phyloP scores from a whole-genome alignment of 116 monocot species.

The Iris pallida region DNA sequence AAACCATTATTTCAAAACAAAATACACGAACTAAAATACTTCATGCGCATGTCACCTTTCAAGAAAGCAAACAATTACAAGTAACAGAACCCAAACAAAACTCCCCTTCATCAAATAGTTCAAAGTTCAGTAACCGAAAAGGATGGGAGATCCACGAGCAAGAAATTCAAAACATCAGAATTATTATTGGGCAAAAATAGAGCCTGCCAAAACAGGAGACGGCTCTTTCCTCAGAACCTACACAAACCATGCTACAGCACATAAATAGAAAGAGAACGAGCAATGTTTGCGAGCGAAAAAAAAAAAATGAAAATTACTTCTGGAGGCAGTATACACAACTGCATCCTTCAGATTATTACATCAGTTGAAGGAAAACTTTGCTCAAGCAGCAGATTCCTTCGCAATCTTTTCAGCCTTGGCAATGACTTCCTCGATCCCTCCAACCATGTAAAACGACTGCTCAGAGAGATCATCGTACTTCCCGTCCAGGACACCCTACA shows the following conservation, averaged over 20 bases:
- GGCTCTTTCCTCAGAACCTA: slow-evolving; percentile 9
- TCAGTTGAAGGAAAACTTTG: neutral
- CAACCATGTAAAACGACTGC: slow-evolving; percentile 79
- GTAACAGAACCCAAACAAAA: no score
- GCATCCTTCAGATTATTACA: slow-evolving; percentile 18
- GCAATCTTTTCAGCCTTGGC: slow-evolving; percentile 63
- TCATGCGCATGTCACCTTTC: no score
- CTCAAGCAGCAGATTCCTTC: slow-evolving; percentile 41
- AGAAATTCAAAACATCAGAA: neutral
- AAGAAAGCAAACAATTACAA: no score
- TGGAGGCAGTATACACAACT: neutral
- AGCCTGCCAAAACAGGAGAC: neutral
- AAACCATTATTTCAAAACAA: no score
- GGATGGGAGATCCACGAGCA: neutral
- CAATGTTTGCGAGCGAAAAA: slow-evolving; percentile 5
- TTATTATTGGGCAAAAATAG: slow-evolving; percentile 4
- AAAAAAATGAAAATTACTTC: no score
- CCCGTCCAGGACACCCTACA: slow-evolving; percentile 44
- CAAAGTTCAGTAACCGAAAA: neutral
- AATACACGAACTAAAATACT: no score
- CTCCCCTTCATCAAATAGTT: neutral
- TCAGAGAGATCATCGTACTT: slow-evolving; percentile 72
- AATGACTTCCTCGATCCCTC: slow-evolving; percentile 66
- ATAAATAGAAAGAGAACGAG: neutral
- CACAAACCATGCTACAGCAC: neutral